Evolutionary conservation across 495 filamentous ascomycete genomes (phyloP), one percentile per base, ranked within the genome.

Genomic region (Tuber indicum): DNA sequence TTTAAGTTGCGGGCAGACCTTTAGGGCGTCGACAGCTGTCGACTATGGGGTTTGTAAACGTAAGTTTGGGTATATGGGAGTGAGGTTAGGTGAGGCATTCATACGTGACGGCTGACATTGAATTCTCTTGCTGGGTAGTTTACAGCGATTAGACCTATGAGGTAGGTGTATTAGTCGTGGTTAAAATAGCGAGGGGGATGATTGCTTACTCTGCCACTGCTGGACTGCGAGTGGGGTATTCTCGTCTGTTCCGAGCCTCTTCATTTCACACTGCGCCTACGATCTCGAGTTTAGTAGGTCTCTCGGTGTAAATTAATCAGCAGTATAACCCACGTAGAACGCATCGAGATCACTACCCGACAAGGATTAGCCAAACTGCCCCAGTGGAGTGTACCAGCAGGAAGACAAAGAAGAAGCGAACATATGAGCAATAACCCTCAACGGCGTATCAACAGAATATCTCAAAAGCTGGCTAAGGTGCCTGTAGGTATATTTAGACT

Each of bases 211-310:
- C 72, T 85, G 90, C 90, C 89, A 93, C 86, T 93, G 92, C 84
- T 95, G 94, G n/a, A 99, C 96, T 2, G 96, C 96, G 46, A 99
- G 88, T 9, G 96, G 96, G 72, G 89, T 88, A 52, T 92, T 89
- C 75, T 92, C 90, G 52, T 91, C 85, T 17, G 92, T 87, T 17
- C 89, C 91, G 49, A 98, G 87, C 12, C 96, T 91, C 5, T 96
- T 90, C 88, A 93, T 94, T 84, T 98, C 96, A 79, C 92, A 97
- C 88, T 99, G 96, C 6, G 96, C 96, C 82, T 83, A 44, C 32
- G 44, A 21, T 39, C 74, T 73, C 42, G 74, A 49, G 9, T 62
- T 75, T 41, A 74, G 52, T 32, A 26, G 44, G 39, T 36, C 71
- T 10, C 39, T 47, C 43, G 23, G 32, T n/a, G 23, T 32, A n/a